Base-by-base conservation (phyloP, 2,329 filamentous ascomycete species). In the Xylaria hypoxylon region DNA sequence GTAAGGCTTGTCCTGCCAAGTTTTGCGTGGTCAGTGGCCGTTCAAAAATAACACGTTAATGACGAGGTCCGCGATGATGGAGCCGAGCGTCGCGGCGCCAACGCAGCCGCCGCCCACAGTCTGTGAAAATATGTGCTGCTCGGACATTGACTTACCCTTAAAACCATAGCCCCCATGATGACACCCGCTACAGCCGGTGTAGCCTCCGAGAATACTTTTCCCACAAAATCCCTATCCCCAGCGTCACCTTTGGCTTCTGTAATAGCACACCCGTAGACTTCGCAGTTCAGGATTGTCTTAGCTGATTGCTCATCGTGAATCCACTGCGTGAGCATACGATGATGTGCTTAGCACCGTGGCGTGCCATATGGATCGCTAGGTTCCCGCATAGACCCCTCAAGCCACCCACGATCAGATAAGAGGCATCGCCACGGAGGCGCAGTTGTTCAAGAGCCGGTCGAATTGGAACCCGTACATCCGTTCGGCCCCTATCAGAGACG, bases 381-480 rank as follows among this genome's bases (percentile, higher is more conserved):
- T 65, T 76, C 1, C 77, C 76, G 47, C 80, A 80, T 13, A 79
- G 62, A 7, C 80, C 79, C 24, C 75, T 75, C 0, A 80, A 62
- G 5, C 80, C 80, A 15, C 80, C 80, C 0, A 79, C 74, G 8
- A 82, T 73, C 2, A 82, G 71, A 56, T 81, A 82, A 0, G 75
- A 72, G 1, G 52, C 73, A 44, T 78, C 69, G 0, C 62, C 17
- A 1, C 62, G 42, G 15, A 79, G 67, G 3, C 33, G 24, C 6
- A 77, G 63, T 1, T 22, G 33, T 10, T 56, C 69, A 2, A 65
- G 6, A 1, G 62, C 67, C 2, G 71, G 70, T 4, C 72, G 53
- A 35, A 74, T 68, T 3, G 71, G 72, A 5, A 79, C 40, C 31
- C 75, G 64, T 11, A 70, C 62, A 24, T 75, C 65, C 15, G 69